phyloP scores from a whole-genome alignment of 495 filamentous ascomycete species.

The Aspergillus affinis region DNA sequence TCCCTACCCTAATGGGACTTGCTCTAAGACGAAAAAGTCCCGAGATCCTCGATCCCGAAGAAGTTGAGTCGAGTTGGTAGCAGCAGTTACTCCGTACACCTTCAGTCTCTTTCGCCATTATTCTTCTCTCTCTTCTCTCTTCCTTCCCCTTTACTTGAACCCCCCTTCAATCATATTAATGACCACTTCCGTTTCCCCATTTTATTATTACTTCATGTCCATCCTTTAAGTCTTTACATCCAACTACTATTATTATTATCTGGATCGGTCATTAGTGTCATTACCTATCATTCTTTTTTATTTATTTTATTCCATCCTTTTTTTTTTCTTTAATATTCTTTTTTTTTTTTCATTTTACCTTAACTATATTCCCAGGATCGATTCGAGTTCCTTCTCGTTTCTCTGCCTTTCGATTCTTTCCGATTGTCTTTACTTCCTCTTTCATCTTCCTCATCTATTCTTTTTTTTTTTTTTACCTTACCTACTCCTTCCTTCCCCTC shows the following conservation, averaged over 20 bases:
- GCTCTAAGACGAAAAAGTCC: constrained; percentile 15
- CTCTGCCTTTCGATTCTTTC: constrained; percentile 21
- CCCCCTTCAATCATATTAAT: background rate
- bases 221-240: background rate
- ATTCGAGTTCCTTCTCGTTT: constrained; percentile 23
- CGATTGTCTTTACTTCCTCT: constrained; percentile 8
- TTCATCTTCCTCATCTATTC: background rate
- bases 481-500: background rate
- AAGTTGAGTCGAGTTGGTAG: background rate
- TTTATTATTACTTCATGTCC: background rate
- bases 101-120: background rate
- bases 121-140: background rate
- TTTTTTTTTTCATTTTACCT: background rate
- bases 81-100: background rate
- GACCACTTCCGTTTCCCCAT: background rate
- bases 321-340: background rate
- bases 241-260: background rate
- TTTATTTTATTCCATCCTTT: background rate
- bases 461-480: background rate
- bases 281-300: background rate
- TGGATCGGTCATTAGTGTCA: background rate
- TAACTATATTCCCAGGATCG: background rate
- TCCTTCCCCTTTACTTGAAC: background rate
- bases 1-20: background rate
- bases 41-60: constrained; percentile 18